Conservation (phyloP, 208 protist genomes). For the Leishmania gerbilli region DNA sequence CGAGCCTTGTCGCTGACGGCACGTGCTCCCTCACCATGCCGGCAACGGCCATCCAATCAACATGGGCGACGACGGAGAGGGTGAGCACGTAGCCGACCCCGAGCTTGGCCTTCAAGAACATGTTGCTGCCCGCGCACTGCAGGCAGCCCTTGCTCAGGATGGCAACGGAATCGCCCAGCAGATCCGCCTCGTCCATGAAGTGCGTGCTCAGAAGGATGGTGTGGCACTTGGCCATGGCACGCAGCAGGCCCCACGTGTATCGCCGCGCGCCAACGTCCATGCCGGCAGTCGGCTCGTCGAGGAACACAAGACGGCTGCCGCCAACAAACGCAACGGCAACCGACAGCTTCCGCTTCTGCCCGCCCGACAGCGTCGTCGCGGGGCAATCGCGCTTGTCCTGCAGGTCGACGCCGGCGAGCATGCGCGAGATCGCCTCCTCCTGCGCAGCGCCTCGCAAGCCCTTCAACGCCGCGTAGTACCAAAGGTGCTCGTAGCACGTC, state of each 20-base stretch:
- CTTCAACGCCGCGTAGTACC: constrained; percentile 83
- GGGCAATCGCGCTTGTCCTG: constrained; percentile 47
- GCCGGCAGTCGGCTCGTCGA: constrained; percentile 90
- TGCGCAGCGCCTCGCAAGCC: constrained; percentile 63
- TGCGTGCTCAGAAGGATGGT: constrained; percentile 86
- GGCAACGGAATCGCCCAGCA: constrained; percentile 82
- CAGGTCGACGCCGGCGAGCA: constrained; percentile 61
- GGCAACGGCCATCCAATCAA: constrained; percentile 21
- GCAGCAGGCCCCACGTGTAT: constrained; percentile 73
- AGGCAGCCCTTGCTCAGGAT: constrained; percentile 85
- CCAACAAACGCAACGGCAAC: constrained; percentile 88
- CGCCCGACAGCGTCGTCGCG: constrained; percentile 76
- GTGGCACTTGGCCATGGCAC: constrained; percentile 9
- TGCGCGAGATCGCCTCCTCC: constrained; percentile 43
- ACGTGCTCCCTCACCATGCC: constrained; percentile 23
- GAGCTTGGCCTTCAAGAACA: constrained; percentile 55
- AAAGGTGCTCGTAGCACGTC: constrained; percentile 88
- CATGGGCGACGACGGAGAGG: constrained; percentile 40
- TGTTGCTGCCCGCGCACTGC: constrained; percentile 49
- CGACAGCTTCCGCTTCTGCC: constrained; percentile 87
- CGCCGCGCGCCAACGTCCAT: constrained; percentile 82
- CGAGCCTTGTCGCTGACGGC: constrained; percentile 33
- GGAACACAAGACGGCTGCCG: constrained; percentile 37
- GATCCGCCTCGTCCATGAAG: constrained; percentile 97
- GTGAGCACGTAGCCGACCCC: constrained; percentile 64